Percentiles rank a stretch among this genome's conserved stretches.
phyloP scores from a whole-genome alignment of 75 land plant genomes.

The Pinus taeda region DNA sequence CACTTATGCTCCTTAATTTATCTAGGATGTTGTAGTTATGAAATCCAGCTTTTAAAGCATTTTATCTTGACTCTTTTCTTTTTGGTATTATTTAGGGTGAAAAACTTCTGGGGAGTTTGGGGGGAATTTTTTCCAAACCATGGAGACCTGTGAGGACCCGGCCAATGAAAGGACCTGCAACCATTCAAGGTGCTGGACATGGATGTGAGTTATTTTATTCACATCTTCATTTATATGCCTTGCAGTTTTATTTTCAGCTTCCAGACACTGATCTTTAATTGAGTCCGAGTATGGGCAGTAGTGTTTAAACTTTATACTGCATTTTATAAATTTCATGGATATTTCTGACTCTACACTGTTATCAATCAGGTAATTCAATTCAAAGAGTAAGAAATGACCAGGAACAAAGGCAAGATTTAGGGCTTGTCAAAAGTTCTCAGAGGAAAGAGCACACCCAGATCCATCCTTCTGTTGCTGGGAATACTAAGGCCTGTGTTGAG shows the following conservation, averaged over 20 bases:
- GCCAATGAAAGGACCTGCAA: neutral
- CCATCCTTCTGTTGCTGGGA: conserved; percentile 27
- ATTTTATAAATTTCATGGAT: neutral
- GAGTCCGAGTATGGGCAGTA: too few species aligned
- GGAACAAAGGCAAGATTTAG: conserved; percentile 59
- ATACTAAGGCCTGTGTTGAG: conserved; percentile 58
- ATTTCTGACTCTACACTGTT: neutral
- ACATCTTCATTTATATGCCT: neutral
- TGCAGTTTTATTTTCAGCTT: too few species aligned
- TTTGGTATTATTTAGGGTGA: conserved; percentile 1
- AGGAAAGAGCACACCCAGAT: conserved; percentile 17
- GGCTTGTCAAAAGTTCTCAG: conserved; percentile 26
- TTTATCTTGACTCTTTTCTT: neutral
- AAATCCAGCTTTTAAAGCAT: too few species aligned
- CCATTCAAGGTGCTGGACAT: neutral
- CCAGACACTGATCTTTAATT: too few species aligned
- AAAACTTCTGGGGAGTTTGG: conserved; percentile 2
- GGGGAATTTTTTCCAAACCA: neutral
- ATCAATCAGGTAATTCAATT: conserved; percentile 45
- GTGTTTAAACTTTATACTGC: neutral
- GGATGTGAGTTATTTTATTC: neutral
- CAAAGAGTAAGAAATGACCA: conserved; percentile 31
- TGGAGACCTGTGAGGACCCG: neutral
- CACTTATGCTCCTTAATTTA: too few species aligned
- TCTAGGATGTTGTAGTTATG: too few species aligned